Base-by-base conservation (phyloP, 805 yeast genomes). In the Kodamaea neixiangensis region DNA sequence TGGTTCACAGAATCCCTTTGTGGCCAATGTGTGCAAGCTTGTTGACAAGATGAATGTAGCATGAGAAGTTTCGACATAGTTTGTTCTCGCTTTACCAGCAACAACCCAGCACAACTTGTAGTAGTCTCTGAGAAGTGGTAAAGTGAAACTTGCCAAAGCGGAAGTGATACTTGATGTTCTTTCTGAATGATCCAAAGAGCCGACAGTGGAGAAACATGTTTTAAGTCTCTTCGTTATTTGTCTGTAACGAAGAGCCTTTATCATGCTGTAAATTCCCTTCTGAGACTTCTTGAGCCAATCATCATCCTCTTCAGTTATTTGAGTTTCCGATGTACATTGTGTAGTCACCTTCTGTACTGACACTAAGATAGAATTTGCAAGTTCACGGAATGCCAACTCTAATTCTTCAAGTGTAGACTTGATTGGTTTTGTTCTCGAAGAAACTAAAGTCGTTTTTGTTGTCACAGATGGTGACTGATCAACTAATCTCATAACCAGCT, bases 1-100 rank as follows among this genome's bases (percentile, higher is more conserved):
- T 10, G 99, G 99, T 1, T 96, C 81, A 63, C 99, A 94, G 79
- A 91, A 92, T 0, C 99, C 99, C 49, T 86, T 80, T 11, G 81
- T 81, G 0, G 96, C 82, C 22, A 94, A 68, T 6, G 77, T 78
- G 54, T 77, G 71, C 35, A 94, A 75, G 6, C 84, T 62, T 5
- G 76, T 69, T 7, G 86, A 59, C 46, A 94, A 68, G 35, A 81
- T 72, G 60, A 73, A 86, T 0, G 90, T 75, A 7, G 91, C 86
- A 54, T 81, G 81, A 3, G 89, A 75, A 7, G 82, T 69, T 22
- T 78, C 75, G 17, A 67, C 54, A 61, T 88, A 88, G 59, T 82
- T 76, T 0, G 57, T 56, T 44, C 78, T 73, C 7, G 77, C 62
- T 49, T 79, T 79, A 11, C 65, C 61, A 47, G 81, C 61, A 0